Base-by-base conservation (phyloP, 2,329 filamentous ascomycete species). In the Emergomyces pasteurianus region DNA sequence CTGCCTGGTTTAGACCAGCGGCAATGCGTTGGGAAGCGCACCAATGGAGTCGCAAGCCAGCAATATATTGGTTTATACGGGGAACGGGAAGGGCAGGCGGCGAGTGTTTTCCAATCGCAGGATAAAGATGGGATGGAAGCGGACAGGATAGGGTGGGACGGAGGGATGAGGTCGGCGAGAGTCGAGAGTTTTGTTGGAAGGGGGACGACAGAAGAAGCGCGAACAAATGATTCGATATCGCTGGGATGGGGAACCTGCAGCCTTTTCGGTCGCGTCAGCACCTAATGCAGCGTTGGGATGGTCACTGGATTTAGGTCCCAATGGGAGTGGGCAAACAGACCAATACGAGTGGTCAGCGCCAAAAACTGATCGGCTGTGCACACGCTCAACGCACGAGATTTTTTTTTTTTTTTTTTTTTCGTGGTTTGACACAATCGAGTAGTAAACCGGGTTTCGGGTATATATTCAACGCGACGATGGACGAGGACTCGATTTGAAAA, bases 221-320 rank as follows among this genome's bases (percentile, higher is more conserved):
- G 54, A 57, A 38, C 23, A 64, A 67, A 61, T 78, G 75, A 78
- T 78, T 78, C 74, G 75, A 74, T 66, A 65, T n/a, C 34, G 58
- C 46, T 53, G 57, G 46, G 43, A 50, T 67, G 65, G 63, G 68
- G 64, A 64, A 68, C 69, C 74, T 76, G 72, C 74, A 75, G 71
- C 68, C 66, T 69, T 67, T 69, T 67, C 67, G 60, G 68, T 74
- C 69, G 71, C 72, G 73, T 77, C 72, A 78, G 75, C 69, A 50
- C 62, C 70, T 70, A 75, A 73, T 69, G 74, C 76, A 78, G 71
- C 67, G 36, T 40, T 38, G 46, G 60, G 34, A 50, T 57, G 43
- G 58, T 58, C 47, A 62, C 50, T 62, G 52, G 61, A 52, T 62
- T 52, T 58, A 57, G 54, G 52, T 26, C 21, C 38, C 26, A 50